Percentiles rank a stretch among this genome's conserved stretches.
Conservation (phyloP, 2,329 filamentous ascomycete species). For the Diaporthe helianthi region DNA sequence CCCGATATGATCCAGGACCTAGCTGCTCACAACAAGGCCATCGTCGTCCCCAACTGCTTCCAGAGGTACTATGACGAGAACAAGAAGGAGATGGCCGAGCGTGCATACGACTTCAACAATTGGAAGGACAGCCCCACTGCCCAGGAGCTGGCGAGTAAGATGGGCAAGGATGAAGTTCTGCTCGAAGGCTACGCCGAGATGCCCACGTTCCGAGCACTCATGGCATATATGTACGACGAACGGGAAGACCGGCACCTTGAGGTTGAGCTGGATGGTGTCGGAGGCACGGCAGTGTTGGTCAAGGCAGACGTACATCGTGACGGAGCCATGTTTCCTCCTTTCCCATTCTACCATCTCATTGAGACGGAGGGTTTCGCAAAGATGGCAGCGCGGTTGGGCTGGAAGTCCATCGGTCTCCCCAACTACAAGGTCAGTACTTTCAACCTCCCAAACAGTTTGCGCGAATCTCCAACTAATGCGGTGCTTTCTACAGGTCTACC, state of each 20-base stretch:
- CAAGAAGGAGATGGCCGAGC: conserved; percentile 73
- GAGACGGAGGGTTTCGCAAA: conserved; percentile 98
- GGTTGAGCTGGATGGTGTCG: conserved; percentile 88
- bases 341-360: conserved; percentile 94
- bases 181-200: conserved; percentile 93
- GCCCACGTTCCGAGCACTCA: conserved; percentile 88
- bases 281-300: conserved; percentile 89
- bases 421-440: conserved; percentile 83
- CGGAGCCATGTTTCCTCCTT: conserved; percentile 97
- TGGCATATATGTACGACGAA: conserved; percentile 79
- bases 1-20: conserved; percentile 88
- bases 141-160: conserved; percentile 74
- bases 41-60: conserved; percentile 95
- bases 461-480: conserved; percentile 17
- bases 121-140: conserved; percentile 92
- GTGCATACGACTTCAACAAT: conserved; percentile 96
- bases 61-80: conserved; percentile 79
- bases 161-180: conserved; percentile 91
- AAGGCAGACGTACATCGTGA: conserved; percentile 97
- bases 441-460: conserved; percentile 27
- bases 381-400: conserved; percentile 91
- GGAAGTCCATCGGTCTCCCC: conserved; percentile 85
- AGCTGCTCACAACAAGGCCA: conserved; percentile 83
- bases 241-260: conserved; percentile 65
- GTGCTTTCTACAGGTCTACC: conserved; percentile 70